Evolutionary conservation across 345 rosid species (phyloP), one percentile per base, ranked within the genome.

Genomic region (Brassica carinata): DNA sequence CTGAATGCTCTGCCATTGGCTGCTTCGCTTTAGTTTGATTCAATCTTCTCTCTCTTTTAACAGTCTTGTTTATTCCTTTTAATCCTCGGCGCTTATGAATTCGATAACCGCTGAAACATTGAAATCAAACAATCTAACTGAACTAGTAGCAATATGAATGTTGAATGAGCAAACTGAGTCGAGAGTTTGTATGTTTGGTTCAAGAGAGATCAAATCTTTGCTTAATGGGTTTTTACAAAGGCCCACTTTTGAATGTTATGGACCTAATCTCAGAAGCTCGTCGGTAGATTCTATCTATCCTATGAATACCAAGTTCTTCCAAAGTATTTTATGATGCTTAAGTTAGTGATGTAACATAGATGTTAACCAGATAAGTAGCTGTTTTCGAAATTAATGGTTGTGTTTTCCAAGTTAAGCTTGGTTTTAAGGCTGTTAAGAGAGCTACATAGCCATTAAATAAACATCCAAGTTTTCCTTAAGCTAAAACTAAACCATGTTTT

Each of bases 1-100:
- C 79, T 79, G 74, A 79, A 74, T 79, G 66, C 64, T 36, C 38
- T 31, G 78, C 64, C 74, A 79, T 74, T 45, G 71, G 63, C 75
- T 68, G 75, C 75, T 79, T 79, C 34, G 74, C 57, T 73, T 74
- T 79, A 69, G 58, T 74, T 72, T 67, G 55, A 43, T 79, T 79
- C 57, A 51, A 23, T 61, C 67, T 67, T 67, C 61, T 65, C 36
- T 71, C 11, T 64, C 4, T 40, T 5, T 63, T 19, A 23, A 5
- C 33, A 43, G 72, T 68, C 33, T 51, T 7, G 30, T 29, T 29
- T 6, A 34, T 6, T 5, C 7, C 7, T 34, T 29, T 11, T 43
- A 0, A 71, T 71, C 55, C 18, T 71, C n/a, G 15, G 15, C 19
- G 4, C 43, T 1, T 23, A 71, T 64, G 75, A 71, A 26, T 6